Evolutionary conservation across 495 filamentous ascomycete genomes (phyloP), one percentile per base, ranked within the genome.

Genomic region (Penicillium crystallinum): DNA sequence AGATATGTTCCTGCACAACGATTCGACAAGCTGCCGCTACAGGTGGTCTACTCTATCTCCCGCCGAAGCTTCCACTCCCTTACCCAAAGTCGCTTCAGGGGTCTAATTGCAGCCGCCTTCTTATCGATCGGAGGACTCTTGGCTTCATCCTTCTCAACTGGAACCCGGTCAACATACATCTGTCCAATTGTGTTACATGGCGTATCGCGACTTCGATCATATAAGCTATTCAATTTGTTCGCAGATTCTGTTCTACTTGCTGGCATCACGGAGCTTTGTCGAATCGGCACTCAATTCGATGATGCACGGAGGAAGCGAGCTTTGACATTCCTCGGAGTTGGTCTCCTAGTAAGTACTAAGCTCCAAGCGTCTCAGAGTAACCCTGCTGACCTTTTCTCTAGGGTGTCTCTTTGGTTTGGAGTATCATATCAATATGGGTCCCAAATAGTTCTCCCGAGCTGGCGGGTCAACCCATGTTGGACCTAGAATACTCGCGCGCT

Each of bases 161-260:
- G 66, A 21, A 60, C 56, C 17, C 64, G 61, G 15, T 78, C 77
- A 12, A 77, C 71, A 1, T 77, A 74, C 49, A 74, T 80, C 23
- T 80, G 77, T 54, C 68, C 75, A 17, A 59, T 68, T 7, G 53
- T 62, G 11, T 63, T 63, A 14, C 48, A 62, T 12, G 61, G 58
- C 17, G 55, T 58, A 35, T 44, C 55, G 12, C 54, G 52, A 10
- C 42, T 74, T 14, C 69, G 55, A 9, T 42, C 53, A 2, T 39
- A 71, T 18, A 66, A 58, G 48, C 19, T 68, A 5, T 19, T 66
- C 21, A 64, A 58, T n/a, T 7, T 64, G 8, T 15, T 71, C 6
- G 38, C 73, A 3, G 75, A 79, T 46, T 67, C 54, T 9, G 21
- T 62, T 23, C 53, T 77, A 39, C 43, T 78, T 14, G 61, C 74